Conservation (phyloP, 768 basidiomycete species). For the Podaxis sp. region DNA sequence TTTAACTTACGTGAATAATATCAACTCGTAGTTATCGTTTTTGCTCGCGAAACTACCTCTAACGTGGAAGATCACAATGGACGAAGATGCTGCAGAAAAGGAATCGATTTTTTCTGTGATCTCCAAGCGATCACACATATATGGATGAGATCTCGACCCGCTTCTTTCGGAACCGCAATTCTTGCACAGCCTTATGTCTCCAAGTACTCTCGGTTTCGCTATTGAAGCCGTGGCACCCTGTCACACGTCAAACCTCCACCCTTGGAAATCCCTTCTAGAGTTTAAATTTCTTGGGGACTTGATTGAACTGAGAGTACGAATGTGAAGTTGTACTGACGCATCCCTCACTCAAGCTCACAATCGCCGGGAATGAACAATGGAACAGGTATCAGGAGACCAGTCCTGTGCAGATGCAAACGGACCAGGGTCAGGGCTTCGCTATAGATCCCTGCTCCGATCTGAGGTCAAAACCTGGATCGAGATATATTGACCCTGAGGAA, state of each 20-base stretch:
- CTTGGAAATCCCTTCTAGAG: background rate
- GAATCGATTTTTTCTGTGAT: background rate
- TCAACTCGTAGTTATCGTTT: background rate
- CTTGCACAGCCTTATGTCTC: slow-evolving; percentile 13
- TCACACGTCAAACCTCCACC: slow-evolving; percentile 4
- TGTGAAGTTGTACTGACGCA: background rate
- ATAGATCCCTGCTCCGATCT: slow-evolving; percentile 9
- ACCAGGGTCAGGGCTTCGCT: slow-evolving; percentile 14
- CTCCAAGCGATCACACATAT: background rate
- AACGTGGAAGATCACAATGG: background rate
- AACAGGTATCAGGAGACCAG: background rate
- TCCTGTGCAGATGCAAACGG: slow-evolving; percentile 6
- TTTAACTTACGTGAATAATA: slow-evolving; percentile 11
- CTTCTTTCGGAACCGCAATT: slow-evolving; percentile 28
- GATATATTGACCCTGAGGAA: slow-evolving; percentile 6
- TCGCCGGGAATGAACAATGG: background rate
- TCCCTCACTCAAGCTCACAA: background rate
- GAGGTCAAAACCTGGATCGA: slow-evolving; percentile 6
- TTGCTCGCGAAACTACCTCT: background rate
- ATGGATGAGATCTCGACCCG: slow-evolving; percentile 15
- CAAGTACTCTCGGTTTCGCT: slow-evolving; percentile 11
- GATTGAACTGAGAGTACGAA: background rate
- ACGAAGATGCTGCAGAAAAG: background rate
- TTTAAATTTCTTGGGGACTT: background rate
- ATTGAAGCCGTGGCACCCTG: slow-evolving; percentile 8